Percentiles rank a stretch among this genome's conserved stretches.
These are phyloP conservation scores for Porphyrellus cyaneotinctus DNA, from an alignment of 768 basidiomycete species.

Conservation along the genomic window DNA sequence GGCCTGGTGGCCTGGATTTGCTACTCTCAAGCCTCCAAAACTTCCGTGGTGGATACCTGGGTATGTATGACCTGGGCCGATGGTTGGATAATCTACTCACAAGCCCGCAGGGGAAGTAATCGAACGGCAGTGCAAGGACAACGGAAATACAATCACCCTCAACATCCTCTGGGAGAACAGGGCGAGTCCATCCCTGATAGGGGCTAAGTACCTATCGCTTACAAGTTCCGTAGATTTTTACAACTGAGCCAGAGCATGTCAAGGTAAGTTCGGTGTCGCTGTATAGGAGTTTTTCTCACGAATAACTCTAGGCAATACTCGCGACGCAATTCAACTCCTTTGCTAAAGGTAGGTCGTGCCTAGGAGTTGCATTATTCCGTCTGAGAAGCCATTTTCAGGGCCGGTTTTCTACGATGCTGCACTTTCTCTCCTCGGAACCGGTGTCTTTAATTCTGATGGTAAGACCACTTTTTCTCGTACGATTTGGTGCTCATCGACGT, in stretches of 20 bases:
- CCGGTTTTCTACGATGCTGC: slow-evolving; percentile 7
- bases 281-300: neutral
- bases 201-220: neutral
- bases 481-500: neutral
- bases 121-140: slow-evolving; percentile 17
- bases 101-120: slow-evolving; percentile 27
- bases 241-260: slow-evolving; percentile 46
- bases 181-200: slow-evolving; percentile 24
- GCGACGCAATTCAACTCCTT: slow-evolving; percentile 43
- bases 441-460: slow-evolving; percentile 61
- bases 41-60: slow-evolving; percentile 26
- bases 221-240: slow-evolving; percentile 35
- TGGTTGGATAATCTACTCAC: neutral
- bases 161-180: slow-evolving; percentile 37
- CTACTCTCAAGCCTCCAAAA: slow-evolving; percentile 23
- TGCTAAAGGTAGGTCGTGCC: slow-evolving; percentile 33
- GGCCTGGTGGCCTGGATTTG: slow-evolving; percentile 37
- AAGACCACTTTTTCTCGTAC: neutral
- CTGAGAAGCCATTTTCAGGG: slow-evolving; percentile 21
- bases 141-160: slow-evolving; percentile 33
- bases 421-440: slow-evolving; percentile 46
- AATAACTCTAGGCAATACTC: slow-evolving; percentile 34
- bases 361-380: slow-evolving; percentile 10
- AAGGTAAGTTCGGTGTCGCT: slow-evolving; percentile 25
- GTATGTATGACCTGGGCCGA: slow-evolving; percentile 15